Conservation (phyloP, 345 rosid genomes). For the Murraya paniculata region DNA sequence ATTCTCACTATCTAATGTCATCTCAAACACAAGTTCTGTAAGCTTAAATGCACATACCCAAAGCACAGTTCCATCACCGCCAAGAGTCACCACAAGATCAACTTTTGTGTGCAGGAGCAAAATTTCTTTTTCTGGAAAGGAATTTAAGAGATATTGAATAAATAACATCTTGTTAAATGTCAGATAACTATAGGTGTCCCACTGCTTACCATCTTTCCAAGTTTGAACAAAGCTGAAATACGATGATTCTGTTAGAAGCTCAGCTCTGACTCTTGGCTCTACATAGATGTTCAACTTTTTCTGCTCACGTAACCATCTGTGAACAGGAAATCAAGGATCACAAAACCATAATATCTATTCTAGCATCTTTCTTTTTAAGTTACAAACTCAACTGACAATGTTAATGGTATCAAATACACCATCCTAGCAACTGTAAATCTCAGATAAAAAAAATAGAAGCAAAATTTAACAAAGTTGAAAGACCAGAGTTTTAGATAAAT, state of each 20-base stretch:
- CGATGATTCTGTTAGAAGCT: conserved; percentile 81
- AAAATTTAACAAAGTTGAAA: not conserved
- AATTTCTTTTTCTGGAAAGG: conserved; percentile 66
- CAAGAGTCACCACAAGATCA: conserved; percentile 96
- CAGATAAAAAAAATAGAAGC: not conserved
- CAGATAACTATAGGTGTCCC: not conserved
- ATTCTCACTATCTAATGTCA: conserved; percentile 1
- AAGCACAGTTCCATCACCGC: conserved; percentile 99
- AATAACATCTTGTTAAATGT: not conserved
- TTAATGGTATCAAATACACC: not conserved
- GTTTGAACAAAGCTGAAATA: conserved; percentile 73
- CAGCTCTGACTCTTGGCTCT: conserved; percentile 79
- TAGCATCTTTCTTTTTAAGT: not conserved
- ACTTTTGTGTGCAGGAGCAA: conserved; percentile 71
- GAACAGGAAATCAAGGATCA: conserved; percentile 17
- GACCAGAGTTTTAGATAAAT: not conserved
- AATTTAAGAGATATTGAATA: not conserved
- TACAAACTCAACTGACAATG: conserved; percentile 5
- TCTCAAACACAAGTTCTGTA: not conserved
- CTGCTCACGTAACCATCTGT: conserved; percentile 88
- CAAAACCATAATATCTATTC: not conserved
- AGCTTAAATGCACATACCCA: conserved; percentile 60
- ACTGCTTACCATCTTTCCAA: conserved; percentile 83
- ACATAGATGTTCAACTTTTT: conserved; percentile 70
- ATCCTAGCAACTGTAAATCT: not conserved